Evolutionary conservation across 139 green algal genomes (phyloP).

Genomic region (Edaphochlamys debaryana): DNA sequence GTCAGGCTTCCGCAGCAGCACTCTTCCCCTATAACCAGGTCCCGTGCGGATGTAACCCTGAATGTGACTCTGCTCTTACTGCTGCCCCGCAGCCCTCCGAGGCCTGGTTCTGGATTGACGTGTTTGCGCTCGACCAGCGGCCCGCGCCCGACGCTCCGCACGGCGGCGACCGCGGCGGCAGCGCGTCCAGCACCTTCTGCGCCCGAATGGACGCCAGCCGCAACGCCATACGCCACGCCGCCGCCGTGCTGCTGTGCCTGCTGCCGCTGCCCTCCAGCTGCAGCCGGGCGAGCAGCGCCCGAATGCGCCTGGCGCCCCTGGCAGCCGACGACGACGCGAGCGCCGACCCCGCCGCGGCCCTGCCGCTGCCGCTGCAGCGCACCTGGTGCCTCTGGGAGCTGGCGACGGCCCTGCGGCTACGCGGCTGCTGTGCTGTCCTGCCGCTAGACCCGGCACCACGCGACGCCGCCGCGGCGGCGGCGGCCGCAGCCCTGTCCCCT

Average conservation of each 20-base stretch:
- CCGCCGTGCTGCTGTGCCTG: background rate
- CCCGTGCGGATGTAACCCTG: too few species aligned
- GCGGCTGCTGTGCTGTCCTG: background rate
- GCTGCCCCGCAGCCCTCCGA: background rate
- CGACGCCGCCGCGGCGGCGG: background rate
- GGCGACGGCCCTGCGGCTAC: slow-evolving; percentile 3
- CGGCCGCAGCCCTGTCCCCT: background rate
- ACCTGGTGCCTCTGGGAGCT: slow-evolving; percentile 13
- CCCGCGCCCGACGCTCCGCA: background rate
- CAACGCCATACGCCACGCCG: background rate
- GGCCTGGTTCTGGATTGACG: background rate
- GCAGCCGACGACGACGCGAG: background rate
- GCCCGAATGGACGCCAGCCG: background rate
- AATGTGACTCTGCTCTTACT: too few species aligned
- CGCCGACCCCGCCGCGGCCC: background rate
- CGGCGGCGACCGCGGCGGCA: background rate
- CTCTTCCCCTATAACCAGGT: too few species aligned
- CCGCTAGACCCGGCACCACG: background rate
- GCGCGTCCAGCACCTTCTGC: background rate
- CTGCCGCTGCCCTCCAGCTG: background rate
- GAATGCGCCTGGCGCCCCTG: background rate
- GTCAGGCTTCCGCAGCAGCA: background rate
- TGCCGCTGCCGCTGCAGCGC: background rate
- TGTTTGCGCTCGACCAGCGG: background rate
- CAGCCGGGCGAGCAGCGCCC: background rate